Evolutionary conservation across 768 basidiomycete species (phyloP), one percentile per base, ranked within the genome.

Genomic region (Suillus hirtellus): DNA sequence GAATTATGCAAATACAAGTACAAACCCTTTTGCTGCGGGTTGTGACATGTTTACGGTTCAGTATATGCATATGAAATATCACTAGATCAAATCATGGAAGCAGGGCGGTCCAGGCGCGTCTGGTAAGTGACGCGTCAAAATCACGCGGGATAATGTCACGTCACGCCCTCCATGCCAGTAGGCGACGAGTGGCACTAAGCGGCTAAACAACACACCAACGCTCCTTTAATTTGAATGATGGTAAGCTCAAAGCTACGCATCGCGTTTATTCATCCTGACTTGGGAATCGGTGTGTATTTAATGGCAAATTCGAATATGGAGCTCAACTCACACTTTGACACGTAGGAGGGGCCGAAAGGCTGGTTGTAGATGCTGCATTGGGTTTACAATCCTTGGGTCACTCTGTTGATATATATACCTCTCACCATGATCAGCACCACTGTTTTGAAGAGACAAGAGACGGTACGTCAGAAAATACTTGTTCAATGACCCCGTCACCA

Each of bases 371-470:
- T 74, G 94, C 96, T 31, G 95, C 96, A 2, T 81, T 96, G 0
- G 92, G 95, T 9, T 78, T 99, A 14, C 92, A 98, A 73, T 78
- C 83, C 10, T 81, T 88, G 6, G 96, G 96, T 0, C 95, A 99
- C 71, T 77, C 81, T 0, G 90, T 99, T 19, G 87, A 91, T 68
- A 86, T 99, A 27, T 97, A 95, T 76, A 99, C 97, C 0, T 96
- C 94, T 0, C 87, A 97, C 70, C 95, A 97, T 74, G 90, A 99
- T 70, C 84, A 87, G 0, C 78, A 81, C 15, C 89, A 93, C 66
- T 96, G 93, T 71, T 99, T 99, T 68, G 92, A 95, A 59, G 97
- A 99, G 78, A 99, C 97, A 0, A 80, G 84, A 61, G 87, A 98
- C 72, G 96, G 96, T 93, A 72, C 52, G 84, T 14, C 31, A 40